phyloP scores from a whole-genome alignment of 306 rosid genomes.

The Cicer yamashitae region DNA sequence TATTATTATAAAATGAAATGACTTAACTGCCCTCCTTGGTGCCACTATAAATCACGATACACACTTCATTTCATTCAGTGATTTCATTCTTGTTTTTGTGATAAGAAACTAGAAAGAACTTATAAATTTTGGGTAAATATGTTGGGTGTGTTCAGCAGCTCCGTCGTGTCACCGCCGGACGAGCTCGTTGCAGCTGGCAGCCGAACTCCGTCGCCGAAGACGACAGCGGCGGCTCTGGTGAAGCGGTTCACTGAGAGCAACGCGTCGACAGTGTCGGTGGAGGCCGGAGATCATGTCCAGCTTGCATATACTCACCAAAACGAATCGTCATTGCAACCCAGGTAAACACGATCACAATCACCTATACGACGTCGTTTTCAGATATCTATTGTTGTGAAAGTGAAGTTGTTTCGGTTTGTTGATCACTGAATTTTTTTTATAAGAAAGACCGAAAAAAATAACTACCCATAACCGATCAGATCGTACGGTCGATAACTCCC shows the following conservation, averaged over 20 bases:
- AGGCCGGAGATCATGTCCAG: slow-evolving; percentile 72
- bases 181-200: slow-evolving; percentile 91
- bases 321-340: slow-evolving; percentile 73
- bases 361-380: slow-evolving; percentile 20
- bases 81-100: not conserved
- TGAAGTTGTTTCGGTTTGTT: not conserved
- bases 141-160: slow-evolving; percentile 91
- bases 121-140: slow-evolving; percentile 21
- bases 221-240: slow-evolving; percentile 57
- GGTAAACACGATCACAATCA: slow-evolving; percentile 52
- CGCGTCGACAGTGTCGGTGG: slow-evolving; percentile 66
- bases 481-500: not conserved
- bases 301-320: slow-evolving; percentile 78
- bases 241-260: slow-evolving; percentile 66
- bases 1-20: not conserved
- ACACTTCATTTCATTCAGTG: slow-evolving; percentile 12
- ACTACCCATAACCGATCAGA: not conserved
- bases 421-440: not conserved
- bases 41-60: slow-evolving; percentile 34
- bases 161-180: slow-evolving; percentile 82
- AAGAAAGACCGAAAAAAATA: not conserved
- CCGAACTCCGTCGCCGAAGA: slow-evolving; percentile 92
- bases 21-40: not conserved
- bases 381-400: not conserved
- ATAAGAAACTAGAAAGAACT: not conserved